Base-by-base conservation (phyloP, 345 rosid genomes). In the Garcia nutans region DNA sequence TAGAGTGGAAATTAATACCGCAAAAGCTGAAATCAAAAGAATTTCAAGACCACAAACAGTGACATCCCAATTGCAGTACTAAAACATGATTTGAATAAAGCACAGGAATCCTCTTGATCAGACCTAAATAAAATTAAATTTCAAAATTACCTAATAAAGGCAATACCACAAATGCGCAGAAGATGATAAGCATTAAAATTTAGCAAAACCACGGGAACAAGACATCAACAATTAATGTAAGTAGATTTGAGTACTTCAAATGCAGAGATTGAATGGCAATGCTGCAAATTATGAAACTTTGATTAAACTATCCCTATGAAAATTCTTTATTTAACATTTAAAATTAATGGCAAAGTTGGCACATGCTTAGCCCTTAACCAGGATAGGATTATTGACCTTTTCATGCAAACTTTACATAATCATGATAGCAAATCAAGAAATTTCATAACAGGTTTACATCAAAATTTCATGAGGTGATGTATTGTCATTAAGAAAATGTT, bases 1-100 rank as follows among this genome's bases (percentile, higher is more conserved):
- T 19, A 23, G 8, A 41, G 63, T 23, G 67, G 63, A 52, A 73
- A 74, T n/a, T 70, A 59, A 52, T 54, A 65, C 8, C 41, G 67
- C 24, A 66, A 71, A 5, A 50, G 10, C 52, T 10, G 31, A 24
- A n/a, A n/a, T n/a, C 20, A 71, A 55, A 63, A 55, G 37, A 50
- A 22, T 63, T 22, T 45, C 45, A 65, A 37, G 47, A 56, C 55
- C 0, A 16, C 52, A 70, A 28, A 31, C 33, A 10, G 66, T 49
- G 23, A 66, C 41, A 65, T 1, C 54, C 57, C 44, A 60, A 26
- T 60, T 44, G 20, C 44, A 23, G 24, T 60, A 19, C 2, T 15
- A 47, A n/a, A 44, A 45, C 15, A 28, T 31, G 31, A 24, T 44
- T 17, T 2, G 45, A 19, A 5, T 26, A 8, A 17, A 13, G 12